Conservation (phyloP, 2,329 filamentous ascomycete species). For the Epichloe bromicola region DNA sequence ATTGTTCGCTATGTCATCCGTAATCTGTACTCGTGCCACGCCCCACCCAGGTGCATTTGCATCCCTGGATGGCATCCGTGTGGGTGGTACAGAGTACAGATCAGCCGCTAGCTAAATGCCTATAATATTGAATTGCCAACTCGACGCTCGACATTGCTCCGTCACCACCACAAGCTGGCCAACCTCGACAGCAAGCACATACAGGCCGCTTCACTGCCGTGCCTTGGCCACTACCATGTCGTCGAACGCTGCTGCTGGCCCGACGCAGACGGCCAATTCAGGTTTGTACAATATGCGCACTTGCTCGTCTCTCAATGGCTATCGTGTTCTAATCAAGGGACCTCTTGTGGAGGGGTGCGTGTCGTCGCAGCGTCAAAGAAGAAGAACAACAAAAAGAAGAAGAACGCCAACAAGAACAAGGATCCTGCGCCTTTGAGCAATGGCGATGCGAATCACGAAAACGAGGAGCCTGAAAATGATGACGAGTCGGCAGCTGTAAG, state of each 20-base stretch:
- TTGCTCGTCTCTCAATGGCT: constrained; percentile 5
- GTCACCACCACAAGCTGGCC: constrained; percentile 9
- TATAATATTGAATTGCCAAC: neutral
- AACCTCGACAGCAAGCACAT: constrained; percentile 6
- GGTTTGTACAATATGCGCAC: constrained; percentile 17
- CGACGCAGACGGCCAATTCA: constrained; percentile 22
- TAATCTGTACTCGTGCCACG: neutral
- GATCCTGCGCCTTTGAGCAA: constrained; percentile 23
- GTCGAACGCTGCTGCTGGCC: constrained; percentile 22
- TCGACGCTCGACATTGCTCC: constrained; percentile 5
- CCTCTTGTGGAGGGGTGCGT: constrained; percentile 2
- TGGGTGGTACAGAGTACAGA: too few species aligned
- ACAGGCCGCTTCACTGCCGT: constrained; percentile 3
- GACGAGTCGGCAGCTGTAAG: constrained; percentile 26
- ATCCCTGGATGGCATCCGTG: neutral
- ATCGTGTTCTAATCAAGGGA: constrained; percentile 17
- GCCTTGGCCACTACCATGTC: constrained; percentile 23
- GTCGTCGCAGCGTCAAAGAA: constrained; percentile 32
- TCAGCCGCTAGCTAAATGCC: too few species aligned
- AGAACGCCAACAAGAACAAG: constrained; percentile 37
- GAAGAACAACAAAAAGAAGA: constrained; percentile 48
- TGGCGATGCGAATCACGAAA: constrained; percentile 18
- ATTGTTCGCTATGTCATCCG: neutral
- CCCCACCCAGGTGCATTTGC: neutral
- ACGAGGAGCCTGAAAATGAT: constrained; percentile 29